These are phyloP conservation scores for Aspergillus ochraceus DNA, from an alignment of 2,329 filamentous ascomycete species.

Conservation along the genomic window DNA sequence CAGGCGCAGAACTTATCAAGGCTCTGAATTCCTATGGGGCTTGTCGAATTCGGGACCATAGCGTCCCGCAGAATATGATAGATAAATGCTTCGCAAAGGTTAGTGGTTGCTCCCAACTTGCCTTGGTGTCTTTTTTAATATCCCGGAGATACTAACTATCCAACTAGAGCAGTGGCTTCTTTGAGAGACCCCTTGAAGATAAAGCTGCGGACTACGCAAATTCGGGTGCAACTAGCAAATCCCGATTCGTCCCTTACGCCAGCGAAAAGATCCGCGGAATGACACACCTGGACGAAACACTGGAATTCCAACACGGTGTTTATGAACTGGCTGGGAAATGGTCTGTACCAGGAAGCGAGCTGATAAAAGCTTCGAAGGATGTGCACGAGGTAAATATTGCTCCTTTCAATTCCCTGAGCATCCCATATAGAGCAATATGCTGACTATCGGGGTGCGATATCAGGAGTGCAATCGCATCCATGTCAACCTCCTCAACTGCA, in stretches of 20 bases:
- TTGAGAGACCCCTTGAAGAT: background rate
- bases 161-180: background rate
- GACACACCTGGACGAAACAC: background rate
- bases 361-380: background rate
- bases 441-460: background rate
- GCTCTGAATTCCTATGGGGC: background rate
- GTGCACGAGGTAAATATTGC: background rate
- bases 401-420: background rate
- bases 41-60: constrained; percentile 5
- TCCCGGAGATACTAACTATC: no score
- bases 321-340: background rate
- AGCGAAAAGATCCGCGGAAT: constrained; percentile 2
- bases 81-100: constrained; percentile 53
- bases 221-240: background rate
- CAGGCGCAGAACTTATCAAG: constrained; percentile 28
- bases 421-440: background rate
- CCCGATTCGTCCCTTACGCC: constrained; percentile 4
- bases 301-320: background rate
- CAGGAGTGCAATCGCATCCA: background rate
- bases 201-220: background rate
- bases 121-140: background rate
- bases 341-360: background rate
- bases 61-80: constrained; percentile 45
- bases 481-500: background rate
- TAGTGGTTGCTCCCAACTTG: background rate